Evolutionary conservation across 441 rosid genomes (phyloP).

Genomic region (Erodium trifolium): DNA sequence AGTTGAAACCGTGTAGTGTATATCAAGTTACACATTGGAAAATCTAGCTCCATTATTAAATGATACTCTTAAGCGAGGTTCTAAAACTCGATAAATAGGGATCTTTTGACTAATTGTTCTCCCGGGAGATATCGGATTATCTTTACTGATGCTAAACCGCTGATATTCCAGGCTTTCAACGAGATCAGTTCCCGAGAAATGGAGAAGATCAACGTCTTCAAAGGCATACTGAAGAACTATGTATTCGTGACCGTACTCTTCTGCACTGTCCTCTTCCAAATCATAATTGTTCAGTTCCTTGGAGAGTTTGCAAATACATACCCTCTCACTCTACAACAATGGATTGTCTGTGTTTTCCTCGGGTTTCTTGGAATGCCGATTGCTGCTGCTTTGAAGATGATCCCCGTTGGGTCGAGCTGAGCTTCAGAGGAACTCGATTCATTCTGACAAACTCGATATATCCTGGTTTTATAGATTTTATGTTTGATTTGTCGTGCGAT

Average conservation of each 20-base stretch:
- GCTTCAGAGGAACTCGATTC: background rate
- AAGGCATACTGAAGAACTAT: constrained; percentile 39
- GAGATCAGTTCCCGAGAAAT: constrained; percentile 51
- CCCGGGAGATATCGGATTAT: no score
- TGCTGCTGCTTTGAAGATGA: constrained; percentile 53
- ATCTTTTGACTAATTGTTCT: no score
- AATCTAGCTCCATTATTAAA: no score
- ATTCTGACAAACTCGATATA: no score
- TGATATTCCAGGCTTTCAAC: constrained; percentile 38
- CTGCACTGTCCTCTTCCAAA: constrained; percentile 37
- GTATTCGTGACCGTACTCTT: constrained; percentile 35
- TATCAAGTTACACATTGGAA: no score
- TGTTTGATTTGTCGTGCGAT: background rate
- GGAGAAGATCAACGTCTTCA: constrained; percentile 44
- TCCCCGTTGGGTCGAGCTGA: constrained; percentile 39
- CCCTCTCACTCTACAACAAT: constrained; percentile 38
- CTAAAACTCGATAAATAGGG: no score
- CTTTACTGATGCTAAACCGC: background rate
- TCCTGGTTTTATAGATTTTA: no score
- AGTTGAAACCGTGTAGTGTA: no score
- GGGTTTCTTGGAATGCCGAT: constrained; percentile 79
- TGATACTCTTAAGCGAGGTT: no score
- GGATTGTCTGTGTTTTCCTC: constrained; percentile 34
- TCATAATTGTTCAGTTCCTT: constrained; percentile 34
- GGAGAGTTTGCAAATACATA: constrained; percentile 42